Percentiles rank a stretch among this genome's conserved stretches.
Evolutionary conservation across 1,284 basidiomycete species (phyloP).

Genomic region (Cutaneotrichosporon daszewskae): DNA sequence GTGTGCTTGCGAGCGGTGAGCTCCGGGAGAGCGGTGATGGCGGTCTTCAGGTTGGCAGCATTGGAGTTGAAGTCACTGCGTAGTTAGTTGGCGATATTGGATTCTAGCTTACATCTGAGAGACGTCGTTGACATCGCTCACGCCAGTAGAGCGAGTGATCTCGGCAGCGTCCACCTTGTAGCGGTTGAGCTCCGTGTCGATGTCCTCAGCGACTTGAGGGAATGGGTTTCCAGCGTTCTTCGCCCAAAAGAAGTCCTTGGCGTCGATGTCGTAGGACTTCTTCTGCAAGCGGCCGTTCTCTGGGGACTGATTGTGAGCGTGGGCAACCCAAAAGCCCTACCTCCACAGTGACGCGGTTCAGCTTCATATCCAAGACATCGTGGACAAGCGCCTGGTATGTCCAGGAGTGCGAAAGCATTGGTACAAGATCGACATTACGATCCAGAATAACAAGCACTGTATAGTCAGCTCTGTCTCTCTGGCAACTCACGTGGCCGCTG

Average conservation of each 20-base stretch:
- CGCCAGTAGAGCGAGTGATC: conserved; percentile 91
- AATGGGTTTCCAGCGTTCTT: conserved; percentile 95
- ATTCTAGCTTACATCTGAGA: conserved; percentile 68
- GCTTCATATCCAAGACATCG: conserved; percentile 93
- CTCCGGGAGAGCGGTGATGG: conserved; percentile 97
- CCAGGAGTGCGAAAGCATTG: conserved; percentile 96
- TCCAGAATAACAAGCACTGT: conserved; percentile 88
- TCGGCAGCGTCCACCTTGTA: conserved; percentile 98
- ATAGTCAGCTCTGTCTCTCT: background rate
- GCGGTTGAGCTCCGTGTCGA: conserved; percentile 83
- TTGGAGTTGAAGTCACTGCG: conserved; percentile 85
- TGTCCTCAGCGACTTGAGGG: conserved; percentile 97
- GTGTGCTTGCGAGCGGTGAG: conserved; percentile 93
- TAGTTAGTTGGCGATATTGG: conserved; percentile 4
- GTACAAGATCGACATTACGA: conserved; percentile 89
- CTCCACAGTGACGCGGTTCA: conserved; percentile 86
- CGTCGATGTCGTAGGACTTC: conserved; percentile 90
- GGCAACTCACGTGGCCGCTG: conserved; percentile 69
- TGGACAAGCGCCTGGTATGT: conserved; percentile 98
- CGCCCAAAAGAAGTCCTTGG: conserved; percentile 99
- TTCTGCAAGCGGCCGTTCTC: conserved; percentile 62
- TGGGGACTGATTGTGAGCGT: conserved; percentile 44
- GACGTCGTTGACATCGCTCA: conserved; percentile 93
- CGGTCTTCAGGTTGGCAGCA: conserved; percentile 90
- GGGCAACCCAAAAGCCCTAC: conserved; percentile 29